Evolutionary conservation across 768 basidiomycete genomes (phyloP), one percentile per base, ranked within the genome.

Genomic region (Sistotremastrum niveocremeum): DNA sequence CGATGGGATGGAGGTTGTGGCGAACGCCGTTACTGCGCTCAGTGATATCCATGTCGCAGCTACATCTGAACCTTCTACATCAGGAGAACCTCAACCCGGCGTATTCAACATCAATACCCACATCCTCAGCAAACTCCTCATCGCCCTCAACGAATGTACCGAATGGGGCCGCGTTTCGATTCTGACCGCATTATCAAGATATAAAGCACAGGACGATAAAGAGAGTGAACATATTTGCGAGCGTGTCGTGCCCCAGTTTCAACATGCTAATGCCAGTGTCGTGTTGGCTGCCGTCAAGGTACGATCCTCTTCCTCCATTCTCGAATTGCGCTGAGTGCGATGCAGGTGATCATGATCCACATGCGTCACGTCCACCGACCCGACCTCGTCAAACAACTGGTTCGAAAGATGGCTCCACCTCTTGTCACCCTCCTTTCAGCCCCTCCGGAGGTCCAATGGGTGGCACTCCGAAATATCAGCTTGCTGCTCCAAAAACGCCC

Each of bases 171-270:
- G 94, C 47, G 90, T 99, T 10, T 90, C 93, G 1, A 79, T 99
- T 35, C 65, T 98, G 44, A 84, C 83, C 48, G 87, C 89, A 0
- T 66, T 98, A 32, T 73, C 88, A 4, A 76, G 86, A 39, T 98
- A 97, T 62, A 70, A 70, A 34, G 77, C 90, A 0, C 69, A 73
- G 37, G 94, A 94, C 56, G 88, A 86, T 50, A 86, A 88, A 63
- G 95, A 99, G 67, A 86, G 86, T 59, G 95, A 99, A 58, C 94
- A 98, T 60, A 98, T 98, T 50, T 98, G 95, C 61, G 95, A 98
- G 63, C 80, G 95, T 31, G 94, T 98, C 8, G 84, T 98, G 37
- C 95, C 95, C 4, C 95, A 99, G 57, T 94, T 98, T 64, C 95
- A 99, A 62, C 95, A 99, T 57, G 84, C 79, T 30, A 99, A 99